A percentile compares a stretch with the other conserved stretches of the same genome.
phyloP scores from a whole-genome alignment of 2,329 filamentous ascomycete species.

The Bipolaris victoriae region DNA sequence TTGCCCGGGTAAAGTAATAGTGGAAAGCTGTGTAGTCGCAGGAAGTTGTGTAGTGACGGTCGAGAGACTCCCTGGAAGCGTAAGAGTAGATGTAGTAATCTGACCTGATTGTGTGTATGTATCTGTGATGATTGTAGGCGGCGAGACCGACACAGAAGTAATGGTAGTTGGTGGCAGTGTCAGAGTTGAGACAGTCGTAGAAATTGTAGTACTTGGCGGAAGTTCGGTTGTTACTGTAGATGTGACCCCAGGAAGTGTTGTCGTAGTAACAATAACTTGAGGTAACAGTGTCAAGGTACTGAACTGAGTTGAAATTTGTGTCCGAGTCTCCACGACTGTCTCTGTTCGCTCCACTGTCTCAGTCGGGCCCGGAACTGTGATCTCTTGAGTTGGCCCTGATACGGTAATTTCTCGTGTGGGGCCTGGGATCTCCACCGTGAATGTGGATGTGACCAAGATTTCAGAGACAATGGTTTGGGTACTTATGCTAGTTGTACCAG shows the following conservation, averaged over 20 bases:
- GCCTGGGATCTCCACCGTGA: conserved; percentile 9
- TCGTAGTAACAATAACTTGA: conserved; percentile 22
- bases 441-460: conserved; percentile 6
- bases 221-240: conserved; percentile 22
- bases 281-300: conserved; percentile 28
- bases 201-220: conserved; percentile 23
- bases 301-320: conserved; percentile 25
- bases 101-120: conserved; percentile 18
- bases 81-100: conserved; percentile 9
- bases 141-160: conserved; percentile 9
- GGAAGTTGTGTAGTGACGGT: conserved; percentile 13
- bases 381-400: conserved; percentile 9
- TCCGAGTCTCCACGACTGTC: conserved; percentile 20
- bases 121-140: conserved; percentile 9
- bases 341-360: conserved; percentile 13
- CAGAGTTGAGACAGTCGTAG: conserved; percentile 29
- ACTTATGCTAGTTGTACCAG: conserved; percentile 3
- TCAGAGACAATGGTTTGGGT: conserved; percentile 5
- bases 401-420: conserved; percentile 1
- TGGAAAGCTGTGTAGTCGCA: conserved; percentile 14
- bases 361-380: conserved; percentile 9
- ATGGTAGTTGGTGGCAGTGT: conserved; percentile 18
- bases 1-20: conserved; percentile 23
- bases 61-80: conserved; percentile 6
- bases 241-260: conserved; percentile 23